These are phyloP conservation scores for Beauveria sp. DNA, from an alignment of 2,329 filamentous ascomycete species.

Conservation along the genomic window DNA sequence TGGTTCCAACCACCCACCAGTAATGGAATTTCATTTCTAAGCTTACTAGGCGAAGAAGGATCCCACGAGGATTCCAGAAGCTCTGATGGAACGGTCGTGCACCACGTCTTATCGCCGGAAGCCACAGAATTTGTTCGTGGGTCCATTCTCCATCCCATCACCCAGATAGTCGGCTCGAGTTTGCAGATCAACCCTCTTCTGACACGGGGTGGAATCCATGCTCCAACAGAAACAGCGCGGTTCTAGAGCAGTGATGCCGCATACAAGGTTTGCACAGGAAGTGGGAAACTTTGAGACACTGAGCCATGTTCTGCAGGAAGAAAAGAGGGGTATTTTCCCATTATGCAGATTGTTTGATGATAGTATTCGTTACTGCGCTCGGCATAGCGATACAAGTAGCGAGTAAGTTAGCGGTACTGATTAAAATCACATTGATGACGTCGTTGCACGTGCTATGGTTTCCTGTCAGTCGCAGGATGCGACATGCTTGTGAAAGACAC, in stretches of 20 bases:
- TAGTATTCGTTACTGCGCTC: neutral
- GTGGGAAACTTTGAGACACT: neutral
- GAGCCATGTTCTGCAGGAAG: neutral
- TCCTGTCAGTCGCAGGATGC: neutral
- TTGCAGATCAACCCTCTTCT: neutral
- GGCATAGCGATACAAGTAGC: neutral
- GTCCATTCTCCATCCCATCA: neutral
- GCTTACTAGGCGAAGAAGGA: neutral
- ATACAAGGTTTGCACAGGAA: neutral
- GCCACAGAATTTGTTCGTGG: neutral
- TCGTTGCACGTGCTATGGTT: neutral
- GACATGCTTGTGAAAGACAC: neutral
- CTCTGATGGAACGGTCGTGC: conserved; percentile 4
- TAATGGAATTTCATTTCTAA: neutral
- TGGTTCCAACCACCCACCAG: conserved; percentile 19
- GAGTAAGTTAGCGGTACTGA: neutral
- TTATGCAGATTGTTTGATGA: neutral
- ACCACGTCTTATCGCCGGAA: neutral
- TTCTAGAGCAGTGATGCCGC: neutral
- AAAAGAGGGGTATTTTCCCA: neutral
- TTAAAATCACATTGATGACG: neutral
- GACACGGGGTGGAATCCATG: neutral
- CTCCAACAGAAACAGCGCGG: neutral
- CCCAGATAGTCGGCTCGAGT: neutral
- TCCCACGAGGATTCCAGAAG: neutral